Base-by-base conservation (phyloP, 1,139 yeast genomes). In the Suhomyces bokatorum region DNA sequence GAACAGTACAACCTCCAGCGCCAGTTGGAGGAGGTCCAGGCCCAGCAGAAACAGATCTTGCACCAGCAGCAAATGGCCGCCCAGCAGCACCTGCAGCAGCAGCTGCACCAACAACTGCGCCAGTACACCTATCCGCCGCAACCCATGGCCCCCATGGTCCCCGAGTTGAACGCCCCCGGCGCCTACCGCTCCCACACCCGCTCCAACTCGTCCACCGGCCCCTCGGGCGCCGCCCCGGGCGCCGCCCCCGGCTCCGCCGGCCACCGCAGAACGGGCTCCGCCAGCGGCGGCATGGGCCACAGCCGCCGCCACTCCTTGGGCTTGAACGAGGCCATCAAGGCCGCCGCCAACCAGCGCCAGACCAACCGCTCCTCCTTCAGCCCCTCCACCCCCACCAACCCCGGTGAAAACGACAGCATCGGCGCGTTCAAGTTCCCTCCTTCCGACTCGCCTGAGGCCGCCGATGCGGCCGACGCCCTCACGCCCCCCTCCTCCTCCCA, bases 1-100 rank as follows among this genome's bases (percentile, higher is more conserved):
- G 97, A 90, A 64, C 97, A 90, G 62, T 82, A 91, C 65, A 90
- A 93, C 52, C 77, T 93, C 48, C 97, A 91, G 64, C 89, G 95
- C 57, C 97, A 91, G 63, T 75, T 90, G 68, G 97, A 91, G 58
- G 78, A 83, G 54, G 95, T 88, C 4, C 96, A 90, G 62, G 91
- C 87, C 14, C 97, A 91, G 62, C 97, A 87, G 62, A 93, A 89
- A 63, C 96, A 88, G 59, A 78, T 90, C 48, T 65, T 88, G 54
- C 84, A 81, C 57, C 89, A 83, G 54, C 87, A 81, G 53, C 84
- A 78, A 53, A 66, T 53, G 61, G 60, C 62, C 46, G 65, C 49
- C 35, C 64, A 55, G 44, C 60, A 54, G 43, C 60, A 53, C 37
- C 43, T 20, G 15, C 48, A 5, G 24, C 24, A 20, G 24, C 24